These are phyloP conservation scores for Pseudogymnoascus pannorum DNA, from an alignment of 2,329 filamentous ascomycete species.

Conservation along the genomic window DNA sequence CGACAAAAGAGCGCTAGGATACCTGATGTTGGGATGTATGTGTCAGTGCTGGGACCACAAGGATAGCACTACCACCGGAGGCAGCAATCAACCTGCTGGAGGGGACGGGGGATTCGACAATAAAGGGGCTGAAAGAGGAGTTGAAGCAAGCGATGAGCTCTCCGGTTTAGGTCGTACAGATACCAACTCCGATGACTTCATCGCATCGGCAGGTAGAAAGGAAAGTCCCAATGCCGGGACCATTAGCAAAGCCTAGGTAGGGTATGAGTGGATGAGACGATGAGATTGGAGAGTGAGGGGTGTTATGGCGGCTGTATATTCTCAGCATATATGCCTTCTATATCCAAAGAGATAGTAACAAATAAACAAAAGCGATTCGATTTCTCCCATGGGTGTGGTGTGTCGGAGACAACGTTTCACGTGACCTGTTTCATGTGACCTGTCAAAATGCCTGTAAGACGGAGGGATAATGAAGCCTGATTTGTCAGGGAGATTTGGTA, in stretches of 20 bases:
- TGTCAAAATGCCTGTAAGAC: not conserved
- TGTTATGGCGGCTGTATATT: not conserved
- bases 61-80: not conserved
- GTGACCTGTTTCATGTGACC: not conserved
- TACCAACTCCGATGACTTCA: not conserved
- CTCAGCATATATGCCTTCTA: not conserved
- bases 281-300: not conserved
- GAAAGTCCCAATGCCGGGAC: not conserved
- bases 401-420: not conserved
- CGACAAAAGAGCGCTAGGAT: not conserved
- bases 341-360: not conserved
- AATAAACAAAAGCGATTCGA: too few relatives aligned
- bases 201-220: not conserved
- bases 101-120: not conserved
- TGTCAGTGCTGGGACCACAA: not conserved
- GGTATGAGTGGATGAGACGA: not conserved
- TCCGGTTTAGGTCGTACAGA: not conserved
- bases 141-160: not conserved
- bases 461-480: slow-evolving; percentile 1
- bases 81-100: not conserved
- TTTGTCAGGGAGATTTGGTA: slow-evolving; percentile 2
- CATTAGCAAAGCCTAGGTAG: not conserved
- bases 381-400: too few relatives aligned
- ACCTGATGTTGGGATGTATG: not conserved
- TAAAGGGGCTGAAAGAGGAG: not conserved